Evolutionary conservation across 768 basidiomycete genomes (phyloP).

Genomic region (Tubosaeta sp.): DNA sequence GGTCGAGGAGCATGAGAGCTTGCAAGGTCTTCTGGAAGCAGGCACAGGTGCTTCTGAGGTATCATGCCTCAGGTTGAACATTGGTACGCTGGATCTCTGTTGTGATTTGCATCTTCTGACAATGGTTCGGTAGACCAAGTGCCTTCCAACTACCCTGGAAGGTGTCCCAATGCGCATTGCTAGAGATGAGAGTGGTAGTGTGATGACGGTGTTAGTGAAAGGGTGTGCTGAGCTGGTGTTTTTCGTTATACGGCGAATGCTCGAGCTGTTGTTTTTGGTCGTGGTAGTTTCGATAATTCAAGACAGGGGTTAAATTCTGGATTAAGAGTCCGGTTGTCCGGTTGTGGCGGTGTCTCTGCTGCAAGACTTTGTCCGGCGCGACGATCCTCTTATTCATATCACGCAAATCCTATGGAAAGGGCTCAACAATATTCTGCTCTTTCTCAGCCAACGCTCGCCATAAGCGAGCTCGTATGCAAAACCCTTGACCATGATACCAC

Average conservation of each 20-base stretch:
- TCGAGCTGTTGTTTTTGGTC: not conserved
- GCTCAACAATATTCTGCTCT: slow-evolving; percentile 55
- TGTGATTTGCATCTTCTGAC: not conserved
- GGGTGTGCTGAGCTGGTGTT: not conserved
- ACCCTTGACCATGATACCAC: slow-evolving; percentile 74
- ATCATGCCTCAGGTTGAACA: slow-evolving; percentile 14
- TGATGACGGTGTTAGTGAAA: not conserved
- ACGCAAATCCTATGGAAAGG: slow-evolving; percentile 17
- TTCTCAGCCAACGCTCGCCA: slow-evolving; percentile 60
- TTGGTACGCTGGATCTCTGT: slow-evolving; percentile 9
- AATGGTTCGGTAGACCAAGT: slow-evolving; percentile 8
- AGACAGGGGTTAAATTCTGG: slow-evolving; percentile 9
- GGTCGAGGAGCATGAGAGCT: slow-evolving; percentile 24
- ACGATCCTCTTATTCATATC: slow-evolving; percentile 10
- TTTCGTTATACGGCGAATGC: not conserved
- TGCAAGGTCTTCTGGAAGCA: slow-evolving; percentile 21
- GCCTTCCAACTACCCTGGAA: not conserved
- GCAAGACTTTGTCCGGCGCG: not conserved
- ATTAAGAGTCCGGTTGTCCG: slow-evolving; percentile 28
- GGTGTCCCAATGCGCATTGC: slow-evolving; percentile 7
- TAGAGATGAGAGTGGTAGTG: slow-evolving; percentile 1
- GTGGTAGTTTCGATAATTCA: not conserved
- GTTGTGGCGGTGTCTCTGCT: not conserved
- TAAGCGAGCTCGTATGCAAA: slow-evolving; percentile 77
- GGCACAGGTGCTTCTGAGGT: slow-evolving; percentile 18